These are phyloP conservation scores for Telopea speciosissima DNA, from an alignment of 177 flowering plant species.

Conservation along the genomic window DNA sequence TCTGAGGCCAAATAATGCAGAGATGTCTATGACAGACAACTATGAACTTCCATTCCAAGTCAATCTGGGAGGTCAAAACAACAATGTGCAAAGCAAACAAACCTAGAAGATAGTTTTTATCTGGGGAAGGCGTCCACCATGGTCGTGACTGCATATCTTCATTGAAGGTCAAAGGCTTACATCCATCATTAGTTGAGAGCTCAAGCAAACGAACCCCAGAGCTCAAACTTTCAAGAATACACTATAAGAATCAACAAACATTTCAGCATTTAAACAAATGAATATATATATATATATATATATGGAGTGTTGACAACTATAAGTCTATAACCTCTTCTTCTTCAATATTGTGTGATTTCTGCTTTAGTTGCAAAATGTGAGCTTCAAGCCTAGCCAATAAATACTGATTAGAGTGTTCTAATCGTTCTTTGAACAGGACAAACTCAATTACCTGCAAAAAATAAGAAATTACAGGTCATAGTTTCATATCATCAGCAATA, in stretches of 20 bases:
- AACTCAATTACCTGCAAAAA: slow-evolving; percentile 78
- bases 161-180: slow-evolving; percentile 72
- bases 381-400: slow-evolving; percentile 62
- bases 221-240: slow-evolving; percentile 46
- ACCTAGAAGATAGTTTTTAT: slow-evolving; percentile 79
- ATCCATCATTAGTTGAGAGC: slow-evolving; percentile 50
- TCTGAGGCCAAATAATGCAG: background rate
- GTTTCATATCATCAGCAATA: background rate
- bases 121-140: slow-evolving; percentile 92
- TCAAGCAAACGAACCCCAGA: slow-evolving; percentile 51
- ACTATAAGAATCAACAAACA: slow-evolving; percentile 30
- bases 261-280: background rate
- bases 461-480: background rate
- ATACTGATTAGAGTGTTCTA: slow-evolving; percentile 76
- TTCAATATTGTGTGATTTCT: slow-evolving; percentile 60
- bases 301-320: background rate
- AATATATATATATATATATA: background rate
- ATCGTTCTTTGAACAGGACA: slow-evolving; percentile 75
- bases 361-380: slow-evolving; percentile 70
- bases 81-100: slow-evolving; percentile 17
- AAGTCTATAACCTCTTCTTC: slow-evolving; percentile 58
- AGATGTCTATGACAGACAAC: background rate
- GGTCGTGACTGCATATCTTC: slow-evolving; percentile 80
- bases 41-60: background rate
- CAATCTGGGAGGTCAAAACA: background rate